Evolutionary conservation across 1,284 basidiomycete species (phyloP), one percentile per base, ranked within the genome.

Genomic region (Anthracocystis walkeri): DNA sequence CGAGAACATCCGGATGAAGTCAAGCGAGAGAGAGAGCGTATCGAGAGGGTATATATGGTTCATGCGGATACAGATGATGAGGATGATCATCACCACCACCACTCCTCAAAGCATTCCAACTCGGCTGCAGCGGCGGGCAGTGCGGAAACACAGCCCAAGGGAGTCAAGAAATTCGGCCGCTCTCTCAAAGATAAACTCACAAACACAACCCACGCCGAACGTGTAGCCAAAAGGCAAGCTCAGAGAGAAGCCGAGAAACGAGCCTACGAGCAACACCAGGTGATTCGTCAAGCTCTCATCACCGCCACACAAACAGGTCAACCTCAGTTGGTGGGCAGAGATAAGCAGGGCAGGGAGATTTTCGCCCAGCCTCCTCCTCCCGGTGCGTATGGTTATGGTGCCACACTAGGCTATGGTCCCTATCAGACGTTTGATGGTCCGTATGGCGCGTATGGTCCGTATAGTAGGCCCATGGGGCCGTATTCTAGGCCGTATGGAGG

Each of bases 101-200:
- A 31, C 14, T 40, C 54, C 25, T 38, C 51, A 18, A 35, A 40
- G 25, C 41, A 20, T 4, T 31, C 35, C 8, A 21, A 31, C 29
- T 33, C 42, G 29, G 42, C 41, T 27, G 25, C 51, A n/a, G 25
- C 50, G 16, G 18, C 42, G 4, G 38, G 25, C n/a, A n/a, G n/a
- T 0, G 55, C 25, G 58, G 4, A 40, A 8, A 12, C 41, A 1
- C 35, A 63, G 31, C 59, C 72, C n/a, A 78, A 66, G 33, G 74
- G 77, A 2, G 21, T 77, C 16, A 76, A 76, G 25, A 77, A 77
- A 41, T 67, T 85, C 20, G 82, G 84, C 1, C 61, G 79, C 10
- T 75, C 74, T 46, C 56, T 85, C 52, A 85, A 85, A 55, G 81
- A 84, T 65, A 85, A 83, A 56, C 62, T 85, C 58, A 85, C 84